Conservation (phyloP, 1,284 basidiomycete genomes). For the Irpex sp. region DNA sequence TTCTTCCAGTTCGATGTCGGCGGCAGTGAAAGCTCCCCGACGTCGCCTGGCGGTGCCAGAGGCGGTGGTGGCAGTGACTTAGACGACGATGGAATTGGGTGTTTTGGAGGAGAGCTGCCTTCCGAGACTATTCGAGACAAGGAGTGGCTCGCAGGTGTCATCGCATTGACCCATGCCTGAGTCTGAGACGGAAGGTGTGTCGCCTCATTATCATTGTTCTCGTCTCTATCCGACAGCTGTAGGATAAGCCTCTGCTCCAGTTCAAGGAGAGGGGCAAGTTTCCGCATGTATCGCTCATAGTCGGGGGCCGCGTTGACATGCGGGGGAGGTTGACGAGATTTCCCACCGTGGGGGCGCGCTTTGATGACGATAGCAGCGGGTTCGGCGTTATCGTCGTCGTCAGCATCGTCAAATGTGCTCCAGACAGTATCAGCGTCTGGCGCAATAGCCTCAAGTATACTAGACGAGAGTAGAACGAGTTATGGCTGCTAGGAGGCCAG, state of each 20-base stretch:
- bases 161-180: background rate
- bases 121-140: slow-evolving; percentile 5
- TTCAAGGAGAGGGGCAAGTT: slow-evolving; percentile 59
- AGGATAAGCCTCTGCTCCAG: slow-evolving; percentile 66
- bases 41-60: slow-evolving; percentile 18
- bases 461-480: slow-evolving; percentile 22
- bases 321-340: slow-evolving; percentile 25
- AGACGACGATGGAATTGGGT: slow-evolving; percentile 13
- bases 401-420: slow-evolving; percentile 40
- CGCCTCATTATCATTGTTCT: slow-evolving; percentile 55
- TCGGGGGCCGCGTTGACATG: slow-evolving; percentile 35
- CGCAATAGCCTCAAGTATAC: slow-evolving; percentile 74
- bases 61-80: slow-evolving; percentile 24
- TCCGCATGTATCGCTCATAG: slow-evolving; percentile 56
- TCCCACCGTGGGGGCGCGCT: slow-evolving; percentile 35
- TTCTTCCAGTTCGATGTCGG: slow-evolving; percentile 72
- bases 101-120: slow-evolving; percentile 15
- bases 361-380: slow-evolving; percentile 47
- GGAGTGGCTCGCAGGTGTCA: background rate
- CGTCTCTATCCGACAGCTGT: slow-evolving; percentile 53
- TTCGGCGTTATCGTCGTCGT: slow-evolving; percentile 48
- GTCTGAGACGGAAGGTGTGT: slow-evolving; percentile 28
- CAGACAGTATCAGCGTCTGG: slow-evolving; percentile 47
- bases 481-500: background rate
- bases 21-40: slow-evolving; percentile 53